Percentiles rank a stretch among this genome's conserved stretches.
Conservation (phyloP, 1,284 basidiomycete genomes). For the Megacollybia platyphylla region DNA sequence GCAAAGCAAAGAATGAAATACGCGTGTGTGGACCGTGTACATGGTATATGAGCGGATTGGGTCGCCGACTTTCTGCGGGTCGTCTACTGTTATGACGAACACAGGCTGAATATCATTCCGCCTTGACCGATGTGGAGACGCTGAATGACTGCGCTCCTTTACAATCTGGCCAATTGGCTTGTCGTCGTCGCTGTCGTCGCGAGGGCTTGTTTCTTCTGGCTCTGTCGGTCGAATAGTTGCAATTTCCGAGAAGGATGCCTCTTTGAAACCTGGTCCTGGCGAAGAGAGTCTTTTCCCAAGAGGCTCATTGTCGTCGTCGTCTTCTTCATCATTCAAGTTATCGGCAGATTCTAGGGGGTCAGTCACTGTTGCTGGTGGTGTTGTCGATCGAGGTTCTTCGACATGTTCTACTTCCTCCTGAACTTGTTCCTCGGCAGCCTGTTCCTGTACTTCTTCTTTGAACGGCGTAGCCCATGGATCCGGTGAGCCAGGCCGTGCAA, state of each 20-base stretch:
- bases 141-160: constrained; percentile 12
- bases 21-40: constrained; percentile 86
- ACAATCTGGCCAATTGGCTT: constrained; percentile 53
- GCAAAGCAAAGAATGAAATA: constrained; percentile 18
- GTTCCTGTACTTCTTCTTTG: neutral
- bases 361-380: neutral
- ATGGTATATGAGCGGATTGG: constrained; percentile 86
- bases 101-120: constrained; percentile 38
- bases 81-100: constrained; percentile 78
- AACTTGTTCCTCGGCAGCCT: constrained; percentile 1
- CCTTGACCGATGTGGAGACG: constrained; percentile 4
- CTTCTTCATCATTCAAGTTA: constrained; percentile 15
- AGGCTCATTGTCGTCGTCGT: constrained; percentile 23
- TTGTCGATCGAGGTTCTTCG: neutral
- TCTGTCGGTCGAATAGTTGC: constrained; percentile 26
- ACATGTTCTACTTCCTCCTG: neutral
- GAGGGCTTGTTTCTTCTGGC: constrained; percentile 20
- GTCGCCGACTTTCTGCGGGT: constrained; percentile 90
- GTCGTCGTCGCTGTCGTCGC: constrained; percentile 63
- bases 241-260: constrained; percentile 20
- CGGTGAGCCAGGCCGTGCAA: constrained; percentile 54
- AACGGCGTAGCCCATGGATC: constrained; percentile 63
- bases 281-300: constrained; percentile 14
- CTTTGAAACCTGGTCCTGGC: constrained; percentile 15
- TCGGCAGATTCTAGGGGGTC: constrained; percentile 35